A percentile compares a stretch with the other conserved stretches of the same genome.
These are phyloP conservation scores for Psidium guajava DNA, from an alignment of 345 rosid genomes.

Conservation along the genomic window DNA sequence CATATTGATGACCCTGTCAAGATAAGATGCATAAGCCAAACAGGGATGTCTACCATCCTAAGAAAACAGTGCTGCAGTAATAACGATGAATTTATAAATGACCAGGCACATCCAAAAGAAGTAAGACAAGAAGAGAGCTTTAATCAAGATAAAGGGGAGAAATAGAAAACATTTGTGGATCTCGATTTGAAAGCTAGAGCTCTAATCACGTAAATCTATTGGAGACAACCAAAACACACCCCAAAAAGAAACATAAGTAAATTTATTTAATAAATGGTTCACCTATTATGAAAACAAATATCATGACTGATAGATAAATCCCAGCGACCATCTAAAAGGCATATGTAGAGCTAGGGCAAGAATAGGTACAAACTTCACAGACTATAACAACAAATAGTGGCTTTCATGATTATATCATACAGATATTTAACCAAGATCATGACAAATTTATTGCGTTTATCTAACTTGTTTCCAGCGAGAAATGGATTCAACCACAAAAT, in stretches of 20 bases:
- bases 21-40: neutral
- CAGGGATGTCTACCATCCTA: neutral
- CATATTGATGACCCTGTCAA: slow-evolving; percentile 85
- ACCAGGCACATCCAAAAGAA: neutral
- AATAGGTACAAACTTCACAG: neutral
- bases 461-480: neutral
- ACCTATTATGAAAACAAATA: neutral
- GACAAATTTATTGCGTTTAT: neutral
- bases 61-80: neutral
- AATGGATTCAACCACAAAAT: neutral
- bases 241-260: neutral
- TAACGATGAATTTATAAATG: neutral
- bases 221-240: neutral
- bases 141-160: neutral
- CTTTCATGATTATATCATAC: neutral
- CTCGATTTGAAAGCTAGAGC: neutral
- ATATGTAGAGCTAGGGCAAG: neutral
- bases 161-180: neutral
- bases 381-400: neutral
- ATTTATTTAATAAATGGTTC: neutral
- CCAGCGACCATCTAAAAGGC: neutral
- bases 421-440: neutral
- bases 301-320: neutral
- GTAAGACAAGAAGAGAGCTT: neutral
- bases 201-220: neutral